Evolutionary conservation across 2,329 filamentous ascomycete genomes (phyloP), one percentile per base, ranked within the genome.

Genomic region (Blastomyces gilchristii): DNA sequence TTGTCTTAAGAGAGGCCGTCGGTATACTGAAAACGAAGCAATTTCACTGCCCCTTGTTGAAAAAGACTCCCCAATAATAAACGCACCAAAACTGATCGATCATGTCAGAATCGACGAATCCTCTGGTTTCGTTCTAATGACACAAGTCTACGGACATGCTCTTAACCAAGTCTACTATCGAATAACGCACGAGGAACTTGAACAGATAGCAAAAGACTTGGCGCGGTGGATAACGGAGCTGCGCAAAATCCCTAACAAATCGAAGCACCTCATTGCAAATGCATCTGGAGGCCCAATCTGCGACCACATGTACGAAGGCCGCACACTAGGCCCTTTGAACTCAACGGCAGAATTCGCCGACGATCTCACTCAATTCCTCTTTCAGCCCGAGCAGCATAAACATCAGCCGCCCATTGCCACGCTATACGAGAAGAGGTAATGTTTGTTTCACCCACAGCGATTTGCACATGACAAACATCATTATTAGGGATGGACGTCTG

Each of bases 371-470:
- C 53, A 59, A 14, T 37, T 25, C 14, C 2, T 56, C 16, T 34
- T 54, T 11, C 14, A 54, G 34, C 25, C 14, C 18, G 16, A 43
- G 28, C 22, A 59, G 16, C 16, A 53, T 22, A 58, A 53, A 28
- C 49, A 41, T 14, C 8, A 61, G 22, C 52, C 4, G 1, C 62
- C 63, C 11, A 43, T 66, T 58, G 58, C 39, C 31, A 14, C 34
- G 9, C 22, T 65, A 6, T 65, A 65, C 41, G 47, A 64, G 28
- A 64, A 63, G 22, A 9, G 62, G 5, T 61, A 67, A 60, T 5
- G 61, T 64, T 31, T 62, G 52, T 50, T 67, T 67, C 47, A 67
- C 62, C 6, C 65, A 65, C 39, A 62, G 62, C 6, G 65, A 67
- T 59, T 47, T 67, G 31, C 62, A 64, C 49, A 43, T 61, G 34